These are phyloP conservation scores for Fusarium sacchari DNA, from an alignment of 2,329 filamentous ascomycete genomes.

Conservation along the genomic window DNA sequence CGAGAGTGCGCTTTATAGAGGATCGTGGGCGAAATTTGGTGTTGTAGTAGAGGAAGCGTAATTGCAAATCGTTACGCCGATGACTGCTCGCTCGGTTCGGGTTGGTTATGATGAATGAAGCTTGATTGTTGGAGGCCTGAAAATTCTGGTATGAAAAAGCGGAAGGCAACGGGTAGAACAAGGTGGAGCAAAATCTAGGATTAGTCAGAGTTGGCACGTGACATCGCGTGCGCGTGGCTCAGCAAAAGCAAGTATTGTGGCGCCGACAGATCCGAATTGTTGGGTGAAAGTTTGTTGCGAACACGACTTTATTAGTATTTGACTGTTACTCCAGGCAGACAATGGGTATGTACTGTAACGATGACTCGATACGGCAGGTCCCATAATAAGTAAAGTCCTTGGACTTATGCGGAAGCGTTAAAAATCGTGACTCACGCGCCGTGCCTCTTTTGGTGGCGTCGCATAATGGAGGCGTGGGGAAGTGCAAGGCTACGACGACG, in stretches of 20 bases:
- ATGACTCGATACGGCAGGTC: constrained; percentile 38
- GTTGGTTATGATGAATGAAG: constrained; percentile 32
- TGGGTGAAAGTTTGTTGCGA: constrained; percentile 10
- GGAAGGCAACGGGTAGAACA: constrained; percentile 40
- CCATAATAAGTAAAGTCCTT: constrained; percentile 29
- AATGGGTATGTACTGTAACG: constrained; percentile 6
- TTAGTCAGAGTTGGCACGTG: constrained; percentile 49
- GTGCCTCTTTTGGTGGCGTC: constrained; percentile 35
- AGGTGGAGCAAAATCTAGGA: constrained; percentile 40
- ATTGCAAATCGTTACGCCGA: constrained; percentile 14
- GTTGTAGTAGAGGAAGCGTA: neutral
- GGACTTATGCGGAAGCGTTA: constrained; percentile 16
- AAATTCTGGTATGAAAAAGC: constrained; percentile 49
- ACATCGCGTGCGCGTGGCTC: constrained; percentile 36
- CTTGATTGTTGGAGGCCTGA: constrained; percentile 47
- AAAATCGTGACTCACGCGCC: constrained; percentile 40
- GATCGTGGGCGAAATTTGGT: neutral
- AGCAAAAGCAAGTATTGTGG: constrained; percentile 33
- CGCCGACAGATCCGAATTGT: constrained; percentile 38
- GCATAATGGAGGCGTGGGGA: constrained; percentile 34
- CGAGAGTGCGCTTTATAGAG: neutral
- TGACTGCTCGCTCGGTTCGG: constrained; percentile 18
- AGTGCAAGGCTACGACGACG: constrained; percentile 42
- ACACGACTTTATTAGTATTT: constrained; percentile 43
- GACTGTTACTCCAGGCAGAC: constrained; percentile 36